Base-by-base conservation (phyloP, 345 rosid genomes). In the Acer campestre region DNA sequence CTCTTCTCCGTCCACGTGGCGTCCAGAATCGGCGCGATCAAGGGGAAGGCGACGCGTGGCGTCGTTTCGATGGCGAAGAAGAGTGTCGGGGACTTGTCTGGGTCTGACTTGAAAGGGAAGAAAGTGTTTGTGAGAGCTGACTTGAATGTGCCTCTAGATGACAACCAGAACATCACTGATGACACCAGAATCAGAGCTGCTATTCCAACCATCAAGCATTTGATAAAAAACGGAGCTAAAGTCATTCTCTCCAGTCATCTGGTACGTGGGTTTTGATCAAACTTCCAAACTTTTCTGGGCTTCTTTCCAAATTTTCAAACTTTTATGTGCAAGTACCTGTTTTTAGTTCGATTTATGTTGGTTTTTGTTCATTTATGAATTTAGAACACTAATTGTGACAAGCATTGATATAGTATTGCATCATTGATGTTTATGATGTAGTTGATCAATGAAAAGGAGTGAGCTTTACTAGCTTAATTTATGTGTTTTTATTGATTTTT, bases 131-230 rank as follows among this genome's bases (percentile, higher is more conserved):
- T 96, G 70, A 88, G 99, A 76, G 99, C 90, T 76, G 98, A 96
- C 75, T 87, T 96, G 70, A 94, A 96, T 79, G 99, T 96, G 62
- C 99, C 99, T 73, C 80, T 96, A 67, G 98, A 96, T 61, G 97
- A 94, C 58, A 91, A 79, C 89, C 95, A 89, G 84, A 94, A 92
- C 73, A 94, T 96, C 82, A 92, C 97, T 11, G 99, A 96, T 78
- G 99, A 96, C 73, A 96, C 99, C 42, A 92, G 98, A 82, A 74
- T 96, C 53, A 88, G 98, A 35, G 98, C 98, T 27, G 99, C 99
- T 49, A 38, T 96, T 61, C 99, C 99, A n/a, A 94, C 99, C 35
- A 94, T 96, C 86, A 94, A 96, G 91, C 88, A 94, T 80, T 86
- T 96, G 92, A 94, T 90, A 68, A 79, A 78, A 14, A 92, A 94